Conservation (phyloP, 2,329 filamentous ascomycete species). For the Cladosporium sp. region DNA sequence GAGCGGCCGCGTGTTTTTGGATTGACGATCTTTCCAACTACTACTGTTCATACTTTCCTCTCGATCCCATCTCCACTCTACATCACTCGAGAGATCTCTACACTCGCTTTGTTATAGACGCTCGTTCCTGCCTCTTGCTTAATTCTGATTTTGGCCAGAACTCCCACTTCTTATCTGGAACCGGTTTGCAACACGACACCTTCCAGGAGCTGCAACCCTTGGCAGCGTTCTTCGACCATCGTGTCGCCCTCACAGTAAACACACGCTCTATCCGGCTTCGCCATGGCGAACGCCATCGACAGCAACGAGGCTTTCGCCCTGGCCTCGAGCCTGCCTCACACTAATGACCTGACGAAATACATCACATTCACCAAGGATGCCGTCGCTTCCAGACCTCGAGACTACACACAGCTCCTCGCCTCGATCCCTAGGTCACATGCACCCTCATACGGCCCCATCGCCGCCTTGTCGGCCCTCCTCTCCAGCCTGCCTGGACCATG, state of each 20-base stretch:
- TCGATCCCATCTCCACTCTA: constrained; percentile 5
- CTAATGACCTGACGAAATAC: constrained; percentile 13
- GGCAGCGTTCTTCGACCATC: constrained; percentile 5
- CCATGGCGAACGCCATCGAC: constrained; percentile 11
- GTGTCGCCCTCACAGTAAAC: constrained; percentile 8
- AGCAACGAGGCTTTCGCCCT: constrained; percentile 11
- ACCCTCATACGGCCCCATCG: constrained; percentile 25
- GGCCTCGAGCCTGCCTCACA: constrained; percentile 13
- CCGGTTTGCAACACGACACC: not conserved
- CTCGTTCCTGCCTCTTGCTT: constrained; percentile 3
- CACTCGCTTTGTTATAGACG: constrained; percentile 13
- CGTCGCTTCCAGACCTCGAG: constrained; percentile 5
- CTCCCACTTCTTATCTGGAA: not conserved
- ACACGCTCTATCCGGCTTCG: constrained; percentile 7
- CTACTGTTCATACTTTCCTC: constrained; percentile 6
- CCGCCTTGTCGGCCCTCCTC: constrained; percentile 24
- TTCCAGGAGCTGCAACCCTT: constrained; percentile 7
- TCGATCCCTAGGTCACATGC: constrained; percentile 19
- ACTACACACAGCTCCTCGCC: constrained; percentile 14
- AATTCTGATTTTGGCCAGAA: constrained; percentile 1
- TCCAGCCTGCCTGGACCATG: constrained; percentile 22
- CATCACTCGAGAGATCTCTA: constrained; percentile 9
- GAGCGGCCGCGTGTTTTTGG: constrained; percentile 14
- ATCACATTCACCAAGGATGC: constrained; percentile 9
- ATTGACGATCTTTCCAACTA: constrained; percentile 8